These are phyloP conservation scores for Delonix regia DNA, from an alignment of 306 rosid species.

Conservation along the genomic window DNA sequence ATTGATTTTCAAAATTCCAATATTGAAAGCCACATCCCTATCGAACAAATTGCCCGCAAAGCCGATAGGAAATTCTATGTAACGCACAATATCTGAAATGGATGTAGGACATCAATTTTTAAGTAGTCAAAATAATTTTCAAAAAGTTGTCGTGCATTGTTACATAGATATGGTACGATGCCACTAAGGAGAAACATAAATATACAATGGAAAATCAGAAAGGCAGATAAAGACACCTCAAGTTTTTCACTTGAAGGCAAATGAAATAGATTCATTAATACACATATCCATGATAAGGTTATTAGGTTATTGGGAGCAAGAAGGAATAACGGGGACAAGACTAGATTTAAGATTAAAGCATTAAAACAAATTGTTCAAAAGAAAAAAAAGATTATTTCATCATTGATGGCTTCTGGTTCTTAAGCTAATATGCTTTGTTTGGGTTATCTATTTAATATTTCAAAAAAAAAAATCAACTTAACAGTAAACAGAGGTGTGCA, in stretches of 20 bases:
- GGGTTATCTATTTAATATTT: too few species aligned
- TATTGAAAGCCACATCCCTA: too few species aligned
- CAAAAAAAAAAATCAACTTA: too few species aligned
- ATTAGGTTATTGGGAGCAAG: too few species aligned
- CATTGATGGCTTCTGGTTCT: background rate
- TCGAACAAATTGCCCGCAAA: too few species aligned
- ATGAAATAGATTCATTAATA: background rate
- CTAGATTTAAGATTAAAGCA: background rate
- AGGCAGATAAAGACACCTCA: background rate
- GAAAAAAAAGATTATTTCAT: background rate
- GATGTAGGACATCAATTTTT: too few species aligned
- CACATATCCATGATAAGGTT: background rate
- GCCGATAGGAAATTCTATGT: too few species aligned
- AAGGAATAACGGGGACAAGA: background rate
- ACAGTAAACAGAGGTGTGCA: too few species aligned
- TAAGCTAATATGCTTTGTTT: too few species aligned
- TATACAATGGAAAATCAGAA: background rate
- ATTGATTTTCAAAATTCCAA: too few species aligned
- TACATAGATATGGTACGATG: conserved; percentile 1
- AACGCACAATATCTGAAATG: too few species aligned
- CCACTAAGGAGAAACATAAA: background rate
- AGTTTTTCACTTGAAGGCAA: conserved; percentile 3
- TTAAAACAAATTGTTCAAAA: background rate
- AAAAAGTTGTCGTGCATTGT: conserved; percentile 27
- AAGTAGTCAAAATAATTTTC: too few species aligned